Conservation (phyloP, 2,329 filamentous ascomycete species). For the Penicillium sp. region DNA sequence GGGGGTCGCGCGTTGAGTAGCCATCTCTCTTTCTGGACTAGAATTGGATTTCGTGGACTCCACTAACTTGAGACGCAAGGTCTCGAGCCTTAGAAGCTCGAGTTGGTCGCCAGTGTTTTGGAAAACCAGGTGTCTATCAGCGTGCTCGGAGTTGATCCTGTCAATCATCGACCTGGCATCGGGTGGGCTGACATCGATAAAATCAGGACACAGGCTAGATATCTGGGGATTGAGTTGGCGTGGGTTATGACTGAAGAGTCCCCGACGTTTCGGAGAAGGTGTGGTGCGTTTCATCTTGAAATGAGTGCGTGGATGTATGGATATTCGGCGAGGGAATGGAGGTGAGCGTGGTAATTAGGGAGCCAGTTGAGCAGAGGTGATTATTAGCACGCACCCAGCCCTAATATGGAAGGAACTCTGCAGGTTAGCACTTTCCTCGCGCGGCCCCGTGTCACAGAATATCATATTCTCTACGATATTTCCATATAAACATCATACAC, state of each 20-base stretch:
- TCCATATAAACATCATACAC: background rate
- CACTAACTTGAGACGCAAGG: background rate
- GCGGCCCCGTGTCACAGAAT: background rate
- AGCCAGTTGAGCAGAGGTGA: too few relatives aligned
- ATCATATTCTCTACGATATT: too few relatives aligned
- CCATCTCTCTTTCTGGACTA: background rate
- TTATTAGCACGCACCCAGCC: background rate
- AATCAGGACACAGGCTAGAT: background rate
- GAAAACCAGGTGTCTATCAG: background rate
- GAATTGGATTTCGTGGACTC: background rate
- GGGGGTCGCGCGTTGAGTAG: background rate
- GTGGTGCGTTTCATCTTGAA: background rate
- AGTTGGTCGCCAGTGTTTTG: background rate
- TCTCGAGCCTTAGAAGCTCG: background rate
- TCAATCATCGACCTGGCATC: background rate
- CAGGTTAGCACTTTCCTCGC: background rate
- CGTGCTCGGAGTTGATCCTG: background rate
- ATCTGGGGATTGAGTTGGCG: background rate
- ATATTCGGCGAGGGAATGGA: rapidly evolving
- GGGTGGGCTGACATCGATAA: background rate
- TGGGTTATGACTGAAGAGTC: too few relatives aligned
- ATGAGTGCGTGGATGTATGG: background rate
- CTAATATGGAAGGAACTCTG: background rate
- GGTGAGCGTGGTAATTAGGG: background rate
- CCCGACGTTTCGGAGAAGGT: background rate